Evolutionary conservation across 495 filamentous ascomycete species (phyloP).

Genomic region (Xylaria curta): DNA sequence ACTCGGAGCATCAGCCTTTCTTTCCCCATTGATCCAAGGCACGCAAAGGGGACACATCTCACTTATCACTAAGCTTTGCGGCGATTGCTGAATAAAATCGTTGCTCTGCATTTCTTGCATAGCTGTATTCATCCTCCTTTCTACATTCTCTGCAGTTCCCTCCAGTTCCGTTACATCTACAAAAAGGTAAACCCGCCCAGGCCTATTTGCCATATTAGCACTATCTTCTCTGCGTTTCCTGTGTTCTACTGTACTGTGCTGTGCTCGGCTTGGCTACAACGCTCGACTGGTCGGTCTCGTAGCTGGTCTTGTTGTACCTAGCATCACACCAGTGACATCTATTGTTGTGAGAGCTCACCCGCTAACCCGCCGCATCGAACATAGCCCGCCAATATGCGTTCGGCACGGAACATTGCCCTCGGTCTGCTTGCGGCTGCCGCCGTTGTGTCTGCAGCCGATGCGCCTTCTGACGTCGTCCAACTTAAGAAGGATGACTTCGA

Average conservation of each 20-base stretch:
- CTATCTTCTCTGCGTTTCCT: neutral
- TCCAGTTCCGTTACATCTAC: slow-evolving; percentile 19
- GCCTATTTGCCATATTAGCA: neutral
- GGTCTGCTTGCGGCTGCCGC: slow-evolving; percentile 71
- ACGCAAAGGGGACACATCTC: slow-evolving; percentile 43
- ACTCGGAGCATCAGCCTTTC: slow-evolving; percentile 40
- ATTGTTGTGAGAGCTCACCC: neutral
- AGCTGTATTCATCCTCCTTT: slow-evolving; percentile 6
- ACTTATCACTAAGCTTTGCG: slow-evolving; percentile 34
- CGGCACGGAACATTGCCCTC: slow-evolving; percentile 54
- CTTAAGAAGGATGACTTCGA: slow-evolving; percentile 86
- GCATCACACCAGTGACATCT: neutral
- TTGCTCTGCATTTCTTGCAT: slow-evolving; percentile 9
- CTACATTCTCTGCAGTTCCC: slow-evolving; percentile 11
- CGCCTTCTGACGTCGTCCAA: slow-evolving; percentile 76
- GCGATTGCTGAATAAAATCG: slow-evolving; percentile 27
- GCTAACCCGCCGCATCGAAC: slow-evolving; percentile 26
- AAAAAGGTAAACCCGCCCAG: slow-evolving; percentile 9
- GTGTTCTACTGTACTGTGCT: neutral
- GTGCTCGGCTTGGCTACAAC: neutral
- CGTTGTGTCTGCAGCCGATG: slow-evolving; percentile 59
- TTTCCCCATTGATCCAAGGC: slow-evolving; percentile 35
- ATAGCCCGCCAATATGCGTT: slow-evolving; percentile 57
- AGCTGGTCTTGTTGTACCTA: slow-evolving; percentile 1
- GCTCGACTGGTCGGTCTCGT: slow-evolving; percentile 2